A percentile compares a stretch with the other conserved stretches of the same genome.
phyloP scores from a whole-genome alignment of 176 grass and related monocot species.

The Eragrostis curvula region DNA sequence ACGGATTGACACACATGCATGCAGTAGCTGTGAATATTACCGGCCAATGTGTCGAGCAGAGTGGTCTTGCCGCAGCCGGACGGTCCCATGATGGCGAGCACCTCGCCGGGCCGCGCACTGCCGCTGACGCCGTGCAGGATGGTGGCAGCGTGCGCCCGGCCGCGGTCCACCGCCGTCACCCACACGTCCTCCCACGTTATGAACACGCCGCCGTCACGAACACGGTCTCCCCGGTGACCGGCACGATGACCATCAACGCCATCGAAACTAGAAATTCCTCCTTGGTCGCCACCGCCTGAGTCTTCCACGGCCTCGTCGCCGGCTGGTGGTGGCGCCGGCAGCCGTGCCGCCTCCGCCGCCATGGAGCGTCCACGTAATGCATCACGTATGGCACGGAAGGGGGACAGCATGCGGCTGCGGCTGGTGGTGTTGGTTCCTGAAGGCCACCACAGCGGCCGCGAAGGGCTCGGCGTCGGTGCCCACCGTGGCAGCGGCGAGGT shows the following conservation, averaged over 20 bases:
- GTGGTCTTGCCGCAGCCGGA: conserved; percentile 60
- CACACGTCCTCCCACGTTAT: conserved; percentile 53
- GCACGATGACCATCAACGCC: not conserved
- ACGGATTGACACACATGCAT: too few species aligned
- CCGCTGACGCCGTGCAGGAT: conserved; percentile 46
- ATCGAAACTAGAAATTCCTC: not conserved
- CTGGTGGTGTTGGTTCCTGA: not conserved
- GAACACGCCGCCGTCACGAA: conserved; percentile 9
- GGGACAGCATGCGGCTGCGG: not conserved
- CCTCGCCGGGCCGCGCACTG: conserved; percentile 49
- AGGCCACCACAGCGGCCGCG: not conserved
- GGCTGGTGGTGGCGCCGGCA: not conserved
- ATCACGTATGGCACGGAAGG: not conserved
- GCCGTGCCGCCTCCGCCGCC: not conserved
- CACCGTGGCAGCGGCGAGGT: conserved; percentile 30
- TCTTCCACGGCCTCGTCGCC: not conserved
- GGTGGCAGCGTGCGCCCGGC: conserved; percentile 1
- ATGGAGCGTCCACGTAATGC: not conserved
- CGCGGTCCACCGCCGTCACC: conserved; percentile 40
- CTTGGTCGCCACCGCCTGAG: too few species aligned
- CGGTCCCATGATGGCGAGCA: conserved; percentile 59
- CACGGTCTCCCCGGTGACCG: not conserved
- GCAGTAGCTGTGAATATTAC: conserved; percentile 18
- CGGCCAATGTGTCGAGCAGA: conserved; percentile 52
- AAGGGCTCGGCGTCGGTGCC: conserved; percentile 28